Conservation (phyloP, 208 protist genomes). For the Crithidia sp. region DNA sequence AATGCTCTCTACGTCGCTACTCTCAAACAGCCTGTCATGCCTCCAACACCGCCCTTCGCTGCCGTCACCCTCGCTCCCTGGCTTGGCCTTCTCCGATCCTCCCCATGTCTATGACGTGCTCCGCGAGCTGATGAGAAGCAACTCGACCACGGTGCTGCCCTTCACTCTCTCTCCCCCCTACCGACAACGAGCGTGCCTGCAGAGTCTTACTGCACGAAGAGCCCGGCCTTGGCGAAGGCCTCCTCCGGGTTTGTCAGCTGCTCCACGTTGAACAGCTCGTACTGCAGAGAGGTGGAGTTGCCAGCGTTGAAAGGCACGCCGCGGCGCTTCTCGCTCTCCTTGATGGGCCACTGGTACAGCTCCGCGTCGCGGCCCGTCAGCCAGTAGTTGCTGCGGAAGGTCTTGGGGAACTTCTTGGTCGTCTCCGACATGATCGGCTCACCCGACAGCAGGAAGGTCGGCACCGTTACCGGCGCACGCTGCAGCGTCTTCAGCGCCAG, state of each 20-base stretch:
- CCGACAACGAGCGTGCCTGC: neutral
- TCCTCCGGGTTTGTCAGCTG: slow-evolving; percentile 88
- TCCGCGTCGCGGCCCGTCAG: slow-evolving; percentile 84
- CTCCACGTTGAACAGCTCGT: slow-evolving; percentile 90
- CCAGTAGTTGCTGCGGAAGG: slow-evolving; percentile 89
- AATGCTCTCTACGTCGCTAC: too few species aligned
- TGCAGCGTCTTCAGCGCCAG: slow-evolving; percentile 83
- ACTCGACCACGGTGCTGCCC: neutral
- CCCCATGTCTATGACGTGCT: too few species aligned
- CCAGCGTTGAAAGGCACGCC: slow-evolving; percentile 67
- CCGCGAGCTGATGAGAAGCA: neutral
- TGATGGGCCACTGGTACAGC: slow-evolving; percentile 90
- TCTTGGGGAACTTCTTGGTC: slow-evolving; percentile 75
- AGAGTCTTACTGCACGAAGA: slow-evolving; percentile 70
- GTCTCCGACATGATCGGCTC: slow-evolving; percentile 80
- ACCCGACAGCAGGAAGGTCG: slow-evolving; percentile 83
- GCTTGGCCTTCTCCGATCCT: neutral
- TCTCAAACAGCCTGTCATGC: too few species aligned
- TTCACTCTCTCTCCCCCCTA: neutral
- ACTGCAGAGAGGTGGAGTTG: slow-evolving; percentile 56
- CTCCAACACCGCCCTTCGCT: too few species aligned
- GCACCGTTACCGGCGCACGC: slow-evolving; percentile 76
- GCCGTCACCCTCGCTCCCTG: neutral
- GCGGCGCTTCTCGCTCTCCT: slow-evolving; percentile 79
- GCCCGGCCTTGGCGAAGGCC: slow-evolving; percentile 84